These are phyloP conservation scores for Chenopodium berlandieri DNA, from an alignment of 148 eudicot genomes.

Conservation along the genomic window DNA sequence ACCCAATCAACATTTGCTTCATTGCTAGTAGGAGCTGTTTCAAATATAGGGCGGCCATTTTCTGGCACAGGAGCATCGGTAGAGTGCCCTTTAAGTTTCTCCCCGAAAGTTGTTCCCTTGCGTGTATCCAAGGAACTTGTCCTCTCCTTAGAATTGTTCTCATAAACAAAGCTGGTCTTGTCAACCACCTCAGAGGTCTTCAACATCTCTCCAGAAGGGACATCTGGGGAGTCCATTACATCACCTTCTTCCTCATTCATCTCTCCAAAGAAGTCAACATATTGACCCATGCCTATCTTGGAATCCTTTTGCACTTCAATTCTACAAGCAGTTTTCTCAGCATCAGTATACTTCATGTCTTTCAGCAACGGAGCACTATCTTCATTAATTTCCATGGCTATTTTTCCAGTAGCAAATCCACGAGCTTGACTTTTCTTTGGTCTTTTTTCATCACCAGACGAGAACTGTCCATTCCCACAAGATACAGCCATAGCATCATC, in stretches of 20 bases:
- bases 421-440: constrained; percentile 39
- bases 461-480: constrained; percentile 39
- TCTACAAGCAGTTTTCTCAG: constrained; percentile 25
- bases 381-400: constrained; percentile 31
- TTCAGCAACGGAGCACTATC: constrained; percentile 35
- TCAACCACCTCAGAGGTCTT: constrained; percentile 38
- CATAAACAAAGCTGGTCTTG: constrained; percentile 38
- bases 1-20: constrained; percentile 76
- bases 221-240: constrained; percentile 49
- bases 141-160: constrained; percentile 36
- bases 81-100: constrained; percentile 31
- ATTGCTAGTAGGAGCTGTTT: constrained; percentile 39
- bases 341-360: constrained; percentile 27
- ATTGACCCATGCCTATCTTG: constrained; percentile 48
- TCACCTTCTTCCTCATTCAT: constrained; percentile 64
- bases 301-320: constrained; percentile 40
- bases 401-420: constrained; percentile 28
- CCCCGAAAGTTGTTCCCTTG: constrained; percentile 25
- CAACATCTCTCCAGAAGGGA: constrained; percentile 35
- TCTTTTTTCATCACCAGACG: constrained; percentile 50
- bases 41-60: constrained; percentile 41
- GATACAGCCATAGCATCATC: constrained; percentile 32
- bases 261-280: constrained; percentile 88
- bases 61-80: constrained; percentile 32
- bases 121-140: constrained; percentile 32